Percentiles rank a stretch among this genome's conserved stretches.
These are phyloP conservation scores for Casuarina glauca DNA, from an alignment of 306 rosid species.

Conservation along the genomic window DNA sequence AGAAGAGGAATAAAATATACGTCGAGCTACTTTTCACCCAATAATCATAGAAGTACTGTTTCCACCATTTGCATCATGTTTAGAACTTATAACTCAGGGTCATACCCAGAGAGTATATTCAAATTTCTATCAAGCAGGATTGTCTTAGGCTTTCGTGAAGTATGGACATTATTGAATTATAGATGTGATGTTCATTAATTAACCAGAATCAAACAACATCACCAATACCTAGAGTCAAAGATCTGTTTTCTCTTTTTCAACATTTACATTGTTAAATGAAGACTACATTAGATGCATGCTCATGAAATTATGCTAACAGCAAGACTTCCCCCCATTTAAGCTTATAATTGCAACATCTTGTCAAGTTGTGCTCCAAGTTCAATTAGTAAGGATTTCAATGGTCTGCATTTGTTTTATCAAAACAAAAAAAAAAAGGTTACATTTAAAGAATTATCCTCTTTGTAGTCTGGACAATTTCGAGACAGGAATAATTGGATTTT, in stretches of 20 bases:
- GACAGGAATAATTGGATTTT: neutral
- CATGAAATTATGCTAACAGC: neutral
- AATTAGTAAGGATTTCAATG: neutral
- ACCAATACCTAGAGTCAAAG: conserved; percentile 1
- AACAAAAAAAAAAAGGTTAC: no score
- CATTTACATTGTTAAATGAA: neutral
- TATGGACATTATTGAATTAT: neutral
- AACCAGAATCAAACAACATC: neutral
- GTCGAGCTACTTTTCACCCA: neutral
- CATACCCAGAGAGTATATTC: neutral
- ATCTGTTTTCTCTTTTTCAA: neutral
- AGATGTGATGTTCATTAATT: neutral
- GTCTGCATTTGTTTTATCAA: no score
- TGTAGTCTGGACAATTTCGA: neutral
- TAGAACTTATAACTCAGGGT: neutral
- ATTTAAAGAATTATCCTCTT: no score
- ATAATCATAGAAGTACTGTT: neutral
- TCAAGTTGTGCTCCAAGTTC: neutral
- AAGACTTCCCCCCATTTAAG: neutral
- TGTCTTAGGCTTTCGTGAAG: neutral
- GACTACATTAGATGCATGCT: neutral
- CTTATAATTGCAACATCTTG: neutral
- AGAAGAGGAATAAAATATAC: no score
- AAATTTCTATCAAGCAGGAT: neutral
- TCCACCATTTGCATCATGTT: neutral